Conservation (phyloP, 495 filamentous ascomycete species). For the Pseudomonodictys pantanalensis region DNA sequence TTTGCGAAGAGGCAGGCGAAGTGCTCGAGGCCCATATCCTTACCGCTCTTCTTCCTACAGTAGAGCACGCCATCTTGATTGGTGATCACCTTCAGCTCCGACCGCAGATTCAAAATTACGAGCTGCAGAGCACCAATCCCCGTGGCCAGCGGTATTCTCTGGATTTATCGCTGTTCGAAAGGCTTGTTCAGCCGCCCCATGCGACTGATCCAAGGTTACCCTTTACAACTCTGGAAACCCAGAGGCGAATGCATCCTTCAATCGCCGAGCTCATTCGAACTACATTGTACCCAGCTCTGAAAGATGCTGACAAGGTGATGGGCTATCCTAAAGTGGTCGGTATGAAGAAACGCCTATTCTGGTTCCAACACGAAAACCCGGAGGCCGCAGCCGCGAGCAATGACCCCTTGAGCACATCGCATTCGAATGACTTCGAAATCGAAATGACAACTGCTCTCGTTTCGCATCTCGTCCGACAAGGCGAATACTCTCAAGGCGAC, state of each 20-base stretch:
- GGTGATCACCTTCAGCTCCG: slow-evolving; percentile 74
- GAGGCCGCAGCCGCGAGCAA: slow-evolving; percentile 49
- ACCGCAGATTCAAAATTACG: slow-evolving; percentile 65
- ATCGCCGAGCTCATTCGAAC: slow-evolving; percentile 58
- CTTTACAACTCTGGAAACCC: slow-evolving; percentile 57
- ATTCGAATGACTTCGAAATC: slow-evolving; percentile 65
- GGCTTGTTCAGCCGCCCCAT: slow-evolving; percentile 40
- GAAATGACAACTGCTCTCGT: slow-evolving; percentile 64
- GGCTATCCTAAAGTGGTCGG: slow-evolving; percentile 59
- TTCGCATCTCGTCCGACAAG: slow-evolving; percentile 66
- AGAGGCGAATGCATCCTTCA: slow-evolving; percentile 70
- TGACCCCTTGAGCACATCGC: slow-evolving; percentile 43
- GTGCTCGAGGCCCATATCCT: slow-evolving; percentile 71
- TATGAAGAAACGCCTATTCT: slow-evolving; percentile 64
- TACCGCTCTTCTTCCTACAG: slow-evolving; percentile 62
- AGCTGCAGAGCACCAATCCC: slow-evolving; percentile 51
- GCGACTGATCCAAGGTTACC: neutral
- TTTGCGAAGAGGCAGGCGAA: slow-evolving; percentile 78
- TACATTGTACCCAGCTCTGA: slow-evolving; percentile 62
- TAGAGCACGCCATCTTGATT: slow-evolving; percentile 73
- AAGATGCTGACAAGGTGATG: slow-evolving; percentile 53
- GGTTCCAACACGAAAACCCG: slow-evolving; percentile 62
- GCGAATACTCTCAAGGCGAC: slow-evolving; percentile 57
- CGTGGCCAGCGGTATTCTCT: slow-evolving; percentile 55
- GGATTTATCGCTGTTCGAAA: slow-evolving; percentile 66